Base-by-base conservation (phyloP, 163 green algal species). In the Scenedesmus sp. region DNA sequence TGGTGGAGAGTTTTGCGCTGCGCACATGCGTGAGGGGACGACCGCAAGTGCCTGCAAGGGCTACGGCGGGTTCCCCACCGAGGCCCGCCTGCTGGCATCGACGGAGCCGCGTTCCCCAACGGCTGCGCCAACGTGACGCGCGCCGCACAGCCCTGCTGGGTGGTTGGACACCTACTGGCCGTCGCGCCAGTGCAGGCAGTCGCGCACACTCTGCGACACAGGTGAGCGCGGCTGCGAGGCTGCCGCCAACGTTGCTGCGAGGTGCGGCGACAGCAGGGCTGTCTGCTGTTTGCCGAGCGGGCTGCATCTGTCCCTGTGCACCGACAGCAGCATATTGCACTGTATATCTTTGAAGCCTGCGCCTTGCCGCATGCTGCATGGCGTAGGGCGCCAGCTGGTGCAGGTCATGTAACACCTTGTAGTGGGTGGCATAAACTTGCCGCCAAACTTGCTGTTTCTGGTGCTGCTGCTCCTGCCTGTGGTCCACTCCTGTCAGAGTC, bases 21-120 rank as follows among this genome's bases (percentile, higher is more conserved):
- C 81, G 89, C 49, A 94, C 93, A 3, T 96, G 94, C 90, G 89
- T 93, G 10, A 49, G 85, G n/a, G 1, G 94, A 96, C 73, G 88
- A 96, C 61, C 91, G 94, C 68, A 93, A 92, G 86, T 96, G 94
- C 90, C 83, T 96, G 83, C 94, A 96, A n/a, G 86, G 61, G 93
- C 51, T 94, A 93, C 68, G 92, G 93, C 44, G 92, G 94, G 33
- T 95, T 42, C 24, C 43, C 76, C 10, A 87, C n/a, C 42, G 0
- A 92, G 87, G 89, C 89, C n/a, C 6, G 61, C 51, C 15, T 95
- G 93, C 78, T 92, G 88, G n/a, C 68, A 44, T 79, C 13, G 43
- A 73, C 22, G n/a, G 44, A 24, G 87, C 90, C 56, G 81, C 92
- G 37, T 92, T 94, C 70, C 56, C 80, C 0, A 18, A 87, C 26